Percentiles rank a stretch among this genome's conserved stretches.
Evolutionary conservation across 352 stramenopile species (phyloP).

Genomic region (Peronosclerospora sorghi): DNA sequence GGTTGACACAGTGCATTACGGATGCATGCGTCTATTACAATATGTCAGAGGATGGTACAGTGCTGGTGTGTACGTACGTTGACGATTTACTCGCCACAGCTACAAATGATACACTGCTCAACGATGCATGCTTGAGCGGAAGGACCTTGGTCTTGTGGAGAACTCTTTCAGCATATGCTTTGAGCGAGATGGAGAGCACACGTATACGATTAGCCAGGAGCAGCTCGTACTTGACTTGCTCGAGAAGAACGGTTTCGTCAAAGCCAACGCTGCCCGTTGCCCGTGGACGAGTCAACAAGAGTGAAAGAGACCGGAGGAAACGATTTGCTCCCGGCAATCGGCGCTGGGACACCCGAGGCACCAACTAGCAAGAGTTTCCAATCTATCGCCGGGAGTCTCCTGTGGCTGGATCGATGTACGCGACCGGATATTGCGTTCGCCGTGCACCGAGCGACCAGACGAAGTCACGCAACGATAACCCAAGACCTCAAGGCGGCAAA

Average conservation of each 20-base stretch:
- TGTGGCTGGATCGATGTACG: neutral
- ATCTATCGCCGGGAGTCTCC: neutral
- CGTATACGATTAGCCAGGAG: neutral
- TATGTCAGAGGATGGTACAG: too few relatives aligned
- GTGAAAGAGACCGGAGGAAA: too few relatives aligned
- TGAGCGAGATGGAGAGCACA: neutral
- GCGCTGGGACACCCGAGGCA: neutral
- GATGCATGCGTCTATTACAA: neutral
- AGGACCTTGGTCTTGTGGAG: neutral
- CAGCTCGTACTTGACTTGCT: too few relatives aligned
- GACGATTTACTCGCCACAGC: neutral
- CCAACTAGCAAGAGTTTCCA: neutral
- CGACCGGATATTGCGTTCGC: too few relatives aligned
- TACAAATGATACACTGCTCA: too few relatives aligned
- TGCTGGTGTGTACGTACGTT: too few relatives aligned
- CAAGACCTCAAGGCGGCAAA: neutral
- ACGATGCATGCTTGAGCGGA: neutral
- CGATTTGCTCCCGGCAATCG: too few relatives aligned
- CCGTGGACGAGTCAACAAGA: too few relatives aligned
- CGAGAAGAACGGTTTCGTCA: too few relatives aligned
- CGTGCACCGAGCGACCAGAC: neutral
- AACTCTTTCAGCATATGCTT: neutral
- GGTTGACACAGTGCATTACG: neutral
- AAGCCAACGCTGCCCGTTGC: too few relatives aligned
- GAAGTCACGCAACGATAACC: neutral